A percentile compares a stretch with the other conserved stretches of the same genome.
phyloP scores from a whole-genome alignment of 2,329 filamentous ascomycete species.

The Cladorrhinum sp. region DNA sequence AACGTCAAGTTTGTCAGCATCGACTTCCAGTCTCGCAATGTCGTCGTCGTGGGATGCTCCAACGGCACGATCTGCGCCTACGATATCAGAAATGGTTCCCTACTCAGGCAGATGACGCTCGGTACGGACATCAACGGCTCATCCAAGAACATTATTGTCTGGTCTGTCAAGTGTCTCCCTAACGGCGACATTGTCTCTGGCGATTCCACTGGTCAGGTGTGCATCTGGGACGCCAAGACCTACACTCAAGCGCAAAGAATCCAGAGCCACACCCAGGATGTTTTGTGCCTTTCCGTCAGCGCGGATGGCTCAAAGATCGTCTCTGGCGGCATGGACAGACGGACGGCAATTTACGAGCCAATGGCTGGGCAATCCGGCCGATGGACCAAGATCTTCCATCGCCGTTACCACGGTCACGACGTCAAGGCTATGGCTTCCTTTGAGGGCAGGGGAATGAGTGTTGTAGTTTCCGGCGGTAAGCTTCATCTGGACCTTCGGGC shows the following conservation, averaged over 20 bases:
- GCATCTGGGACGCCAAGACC: slow-evolving; percentile 90
- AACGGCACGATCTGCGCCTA: slow-evolving; percentile 93
- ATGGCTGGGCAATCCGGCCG: slow-evolving; percentile 56
- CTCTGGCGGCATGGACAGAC: slow-evolving; percentile 87
- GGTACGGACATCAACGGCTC: slow-evolving; percentile 75
- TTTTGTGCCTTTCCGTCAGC: slow-evolving; percentile 81
- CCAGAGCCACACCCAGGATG: slow-evolving; percentile 83
- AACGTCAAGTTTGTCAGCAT: slow-evolving; percentile 88
- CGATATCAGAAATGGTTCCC: slow-evolving; percentile 74
- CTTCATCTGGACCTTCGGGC: background rate
- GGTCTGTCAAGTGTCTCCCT: slow-evolving; percentile 85
- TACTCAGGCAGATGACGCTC: slow-evolving; percentile 79
- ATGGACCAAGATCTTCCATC: slow-evolving; percentile 85
- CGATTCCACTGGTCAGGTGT: slow-evolving; percentile 89
- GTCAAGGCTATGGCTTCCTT: slow-evolving; percentile 92
- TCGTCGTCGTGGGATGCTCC: slow-evolving; percentile 87
- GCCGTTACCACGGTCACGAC: slow-evolving; percentile 87
- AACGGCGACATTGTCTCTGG: slow-evolving; percentile 90
- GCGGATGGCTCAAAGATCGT: slow-evolving; percentile 77
- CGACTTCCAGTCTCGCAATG: slow-evolving; percentile 79
- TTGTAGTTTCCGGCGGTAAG: slow-evolving; percentile 86
- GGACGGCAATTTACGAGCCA: slow-evolving; percentile 78
- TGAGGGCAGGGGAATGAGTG: slow-evolving; percentile 77
- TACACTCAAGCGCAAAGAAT: slow-evolving; percentile 85
- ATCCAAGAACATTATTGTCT: slow-evolving; percentile 82